Evolutionary conservation across 192 early-diverging fungal species (phyloP).

Genomic region (Podila minutissima): DNA sequence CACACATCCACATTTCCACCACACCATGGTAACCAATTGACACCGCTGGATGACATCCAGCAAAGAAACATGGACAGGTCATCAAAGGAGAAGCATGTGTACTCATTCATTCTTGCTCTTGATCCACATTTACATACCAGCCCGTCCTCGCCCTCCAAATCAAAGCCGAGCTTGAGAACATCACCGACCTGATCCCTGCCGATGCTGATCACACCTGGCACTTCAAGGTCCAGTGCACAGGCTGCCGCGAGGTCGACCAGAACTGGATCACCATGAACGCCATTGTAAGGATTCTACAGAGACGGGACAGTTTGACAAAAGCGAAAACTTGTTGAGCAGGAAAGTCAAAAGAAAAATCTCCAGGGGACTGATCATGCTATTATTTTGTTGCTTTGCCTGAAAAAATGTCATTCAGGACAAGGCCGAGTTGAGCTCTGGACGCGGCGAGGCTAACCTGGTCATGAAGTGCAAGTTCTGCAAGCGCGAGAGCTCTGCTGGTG

Average conservation of each 20-base stretch:
- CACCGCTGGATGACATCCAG: no score
- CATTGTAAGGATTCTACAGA: slow-evolving; percentile 45
- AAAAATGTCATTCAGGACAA: slow-evolving; percentile 53
- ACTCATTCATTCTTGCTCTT: background rate
- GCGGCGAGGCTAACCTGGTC: slow-evolving; percentile 86
- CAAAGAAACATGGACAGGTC: no score
- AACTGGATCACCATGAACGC: slow-evolving; percentile 74
- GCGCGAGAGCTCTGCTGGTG: slow-evolving; percentile 73
- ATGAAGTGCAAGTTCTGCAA: slow-evolving; percentile 95
- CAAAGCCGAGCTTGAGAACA: slow-evolving; percentile 85
- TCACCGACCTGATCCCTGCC: slow-evolving; percentile 75
- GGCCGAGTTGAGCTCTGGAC: slow-evolving; percentile 71
- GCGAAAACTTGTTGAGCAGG: background rate
- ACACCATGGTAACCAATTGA: no score
- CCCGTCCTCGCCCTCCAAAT: slow-evolving; percentile 66
- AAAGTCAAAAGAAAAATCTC: background rate
- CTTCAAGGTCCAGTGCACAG: slow-evolving; percentile 81
- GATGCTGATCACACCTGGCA: slow-evolving; percentile 73
- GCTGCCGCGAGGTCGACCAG: slow-evolving; percentile 80
- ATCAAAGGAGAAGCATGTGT: no score
- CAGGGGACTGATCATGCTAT: background rate
- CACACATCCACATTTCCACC: no score
- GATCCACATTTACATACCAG: background rate
- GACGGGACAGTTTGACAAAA: background rate
- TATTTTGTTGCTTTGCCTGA: slow-evolving; percentile 16